These are phyloP conservation scores for Aspergillus sojae DNA, from an alignment of 2,329 filamentous ascomycete genomes.

Conservation along the genomic window DNA sequence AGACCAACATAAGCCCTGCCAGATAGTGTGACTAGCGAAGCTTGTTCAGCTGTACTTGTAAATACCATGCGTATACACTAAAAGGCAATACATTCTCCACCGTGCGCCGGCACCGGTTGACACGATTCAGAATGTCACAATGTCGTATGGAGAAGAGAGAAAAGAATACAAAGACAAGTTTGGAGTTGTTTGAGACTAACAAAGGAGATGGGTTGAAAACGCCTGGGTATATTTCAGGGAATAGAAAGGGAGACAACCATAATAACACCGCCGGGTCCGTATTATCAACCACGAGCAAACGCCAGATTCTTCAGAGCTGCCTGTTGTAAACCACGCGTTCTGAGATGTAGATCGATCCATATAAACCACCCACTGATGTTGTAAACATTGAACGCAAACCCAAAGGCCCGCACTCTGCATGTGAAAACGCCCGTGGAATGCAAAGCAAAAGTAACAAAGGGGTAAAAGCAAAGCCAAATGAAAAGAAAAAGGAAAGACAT, in stretches of 20 bases:
- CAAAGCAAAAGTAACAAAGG: conserved; percentile 24
- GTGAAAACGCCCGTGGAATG: conserved; percentile 37
- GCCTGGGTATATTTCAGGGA: conserved; percentile 40
- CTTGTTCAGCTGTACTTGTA: not conserved
- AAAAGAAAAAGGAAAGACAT: conserved; percentile 10
- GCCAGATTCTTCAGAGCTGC: conserved; percentile 32
- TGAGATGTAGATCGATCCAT: conserved; percentile 28
- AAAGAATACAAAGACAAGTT: conserved; percentile 7
- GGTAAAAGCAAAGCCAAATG: conserved; percentile 5
- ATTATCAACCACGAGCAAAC: conserved; percentile 34
- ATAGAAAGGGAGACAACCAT: conserved; percentile 27
- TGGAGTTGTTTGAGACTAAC: conserved; percentile 6
- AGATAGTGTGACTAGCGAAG: not conserved
- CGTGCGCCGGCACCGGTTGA: not conserved
- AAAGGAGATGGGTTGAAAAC: conserved; percentile 24
- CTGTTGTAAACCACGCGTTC: conserved; percentile 22
- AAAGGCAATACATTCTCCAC: not conserved
- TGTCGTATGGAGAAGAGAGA: conserved; percentile 5
- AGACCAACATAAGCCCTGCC: not conserved
- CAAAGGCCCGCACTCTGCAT: conserved; percentile 25
- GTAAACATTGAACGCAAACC: conserved; percentile 19
- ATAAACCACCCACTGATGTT: conserved; percentile 26
- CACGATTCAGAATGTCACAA: not conserved
- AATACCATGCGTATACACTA: not conserved
- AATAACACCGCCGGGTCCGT: conserved; percentile 37